Evolutionary conservation across 2,329 filamentous ascomycete genomes (phyloP).

Genomic region (Metarhizium rileyi): DNA sequence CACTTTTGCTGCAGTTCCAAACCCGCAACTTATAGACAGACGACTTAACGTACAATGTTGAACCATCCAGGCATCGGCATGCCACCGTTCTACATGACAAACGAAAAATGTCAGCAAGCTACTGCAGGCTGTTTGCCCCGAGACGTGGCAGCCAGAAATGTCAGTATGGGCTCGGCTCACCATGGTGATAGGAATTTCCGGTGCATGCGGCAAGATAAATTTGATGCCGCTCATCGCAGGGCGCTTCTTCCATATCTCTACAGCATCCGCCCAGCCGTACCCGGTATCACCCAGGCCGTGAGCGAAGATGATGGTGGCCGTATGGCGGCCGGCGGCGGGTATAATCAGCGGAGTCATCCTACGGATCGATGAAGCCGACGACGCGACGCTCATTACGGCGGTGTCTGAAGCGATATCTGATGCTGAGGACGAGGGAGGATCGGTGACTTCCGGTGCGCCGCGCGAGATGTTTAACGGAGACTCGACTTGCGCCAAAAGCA

Average conservation of each 20-base stretch:
- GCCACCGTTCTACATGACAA: constrained; percentile 52
- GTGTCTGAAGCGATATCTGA: neutral
- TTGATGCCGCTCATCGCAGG: constrained; percentile 80
- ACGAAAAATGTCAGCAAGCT: neutral
- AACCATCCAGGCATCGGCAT: constrained; percentile 84
- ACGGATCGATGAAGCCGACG: constrained; percentile 17
- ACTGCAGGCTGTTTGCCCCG: neutral
- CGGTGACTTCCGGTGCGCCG: neutral
- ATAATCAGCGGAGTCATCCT: constrained; percentile 53
- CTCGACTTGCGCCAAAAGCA: neutral
- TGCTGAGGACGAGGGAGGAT: neutral
- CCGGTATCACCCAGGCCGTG: constrained; percentile 86
- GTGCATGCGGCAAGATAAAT: constrained; percentile 90
- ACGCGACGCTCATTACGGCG: constrained; percentile 8
- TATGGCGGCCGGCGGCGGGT: constrained; percentile 73
- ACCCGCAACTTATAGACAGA: neutral
- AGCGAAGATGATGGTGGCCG: constrained; percentile 87
- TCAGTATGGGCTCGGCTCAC: constrained; percentile 15
- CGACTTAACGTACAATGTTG: constrained; percentile 50
- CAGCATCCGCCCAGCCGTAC: constrained; percentile 68
- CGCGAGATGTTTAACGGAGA: neutral
- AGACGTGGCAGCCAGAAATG: neutral
- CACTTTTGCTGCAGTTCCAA: neutral
- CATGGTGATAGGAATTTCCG: constrained; percentile 71
- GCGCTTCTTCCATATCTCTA: constrained; percentile 77